phyloP scores from a whole-genome alignment of 768 basidiomycete species.

The Termitomyces eurrhizus region DNA sequence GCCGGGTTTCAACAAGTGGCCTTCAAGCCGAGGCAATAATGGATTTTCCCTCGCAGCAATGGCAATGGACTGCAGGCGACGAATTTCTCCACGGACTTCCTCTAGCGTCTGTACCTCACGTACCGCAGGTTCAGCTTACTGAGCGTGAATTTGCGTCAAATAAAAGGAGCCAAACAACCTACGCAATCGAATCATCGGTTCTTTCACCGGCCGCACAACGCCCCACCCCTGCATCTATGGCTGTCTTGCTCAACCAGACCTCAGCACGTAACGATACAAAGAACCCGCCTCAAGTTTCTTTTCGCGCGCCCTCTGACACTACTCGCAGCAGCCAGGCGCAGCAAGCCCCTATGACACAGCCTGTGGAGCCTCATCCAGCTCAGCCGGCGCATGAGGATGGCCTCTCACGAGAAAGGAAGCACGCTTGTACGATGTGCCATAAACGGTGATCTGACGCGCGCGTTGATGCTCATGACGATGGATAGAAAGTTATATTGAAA shows the following conservation, averaged over 20 bases:
- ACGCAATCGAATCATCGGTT: constrained; percentile 17
- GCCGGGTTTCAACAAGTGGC: constrained; percentile 21
- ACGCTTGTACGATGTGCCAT: constrained; percentile 81
- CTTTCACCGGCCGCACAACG: constrained; percentile 36
- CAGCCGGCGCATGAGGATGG: constrained; percentile 20
- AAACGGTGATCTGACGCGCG: constrained; percentile 29
- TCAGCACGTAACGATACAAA: constrained; percentile 25
- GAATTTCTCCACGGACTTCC: constrained; percentile 28
- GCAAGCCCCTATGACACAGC: background rate
- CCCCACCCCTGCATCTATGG: constrained; percentile 47
- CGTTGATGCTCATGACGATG: no score
- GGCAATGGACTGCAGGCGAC: constrained; percentile 21
- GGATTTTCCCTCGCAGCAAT: constrained; percentile 28
- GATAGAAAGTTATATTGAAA: no score
- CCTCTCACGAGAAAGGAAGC: constrained; percentile 63
- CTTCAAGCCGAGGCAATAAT: constrained; percentile 39
- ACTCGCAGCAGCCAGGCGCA: constrained; percentile 1
- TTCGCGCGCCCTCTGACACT: constrained; percentile 3
- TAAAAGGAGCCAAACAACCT: constrained; percentile 21
- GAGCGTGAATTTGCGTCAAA: constrained; percentile 21
- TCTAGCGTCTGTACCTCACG: constrained; percentile 25
- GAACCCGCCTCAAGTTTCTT: constrained; percentile 17
- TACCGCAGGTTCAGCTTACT: constrained; percentile 17
- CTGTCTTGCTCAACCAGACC: constrained; percentile 37
- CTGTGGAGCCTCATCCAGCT: constrained; percentile 3